Conservation (phyloP, 2,329 filamentous ascomycete species). For the Salinomyces thailandicus region DNA sequence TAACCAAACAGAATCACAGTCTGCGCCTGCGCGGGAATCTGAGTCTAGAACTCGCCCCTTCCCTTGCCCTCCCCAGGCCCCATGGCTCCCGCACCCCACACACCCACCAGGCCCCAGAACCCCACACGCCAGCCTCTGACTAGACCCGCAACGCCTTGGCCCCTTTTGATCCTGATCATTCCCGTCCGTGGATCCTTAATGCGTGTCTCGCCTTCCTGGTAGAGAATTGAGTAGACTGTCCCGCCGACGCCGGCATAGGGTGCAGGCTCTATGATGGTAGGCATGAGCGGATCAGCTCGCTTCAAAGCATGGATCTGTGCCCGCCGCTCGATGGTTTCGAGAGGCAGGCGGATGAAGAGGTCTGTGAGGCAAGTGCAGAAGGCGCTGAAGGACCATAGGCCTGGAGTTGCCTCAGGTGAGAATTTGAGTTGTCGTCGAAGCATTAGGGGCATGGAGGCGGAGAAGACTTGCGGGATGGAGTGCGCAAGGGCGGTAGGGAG, state of each 20-base stretch:
- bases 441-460: slow-evolving; percentile 71
- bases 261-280: slow-evolving; percentile 70
- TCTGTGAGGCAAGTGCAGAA: slow-evolving; percentile 73
- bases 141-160: slow-evolving; percentile 58
- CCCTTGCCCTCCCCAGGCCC: slow-evolving; percentile 50
- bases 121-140: slow-evolving; percentile 69
- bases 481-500: slow-evolving; percentile 78
- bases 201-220: slow-evolving; percentile 61
- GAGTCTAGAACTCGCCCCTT: slow-evolving; percentile 27
- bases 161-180: slow-evolving; percentile 41
- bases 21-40: no score
- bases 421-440: slow-evolving; percentile 76
- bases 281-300: slow-evolving; percentile 31
- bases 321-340: slow-evolving; percentile 83
- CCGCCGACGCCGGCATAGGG: slow-evolving; percentile 78
- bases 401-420: slow-evolving; percentile 70
- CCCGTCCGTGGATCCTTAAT: slow-evolving; percentile 23
- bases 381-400: slow-evolving; percentile 68
- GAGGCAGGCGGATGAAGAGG: slow-evolving; percentile 73
- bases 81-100: slow-evolving; percentile 60
- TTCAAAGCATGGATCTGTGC: slow-evolving; percentile 55
- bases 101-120: slow-evolving; percentile 64
- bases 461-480: slow-evolving; percentile 73
- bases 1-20: no score
- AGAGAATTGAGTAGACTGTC: slow-evolving; percentile 78